Conservation (phyloP, 441 rosid genomes). For the Pelargonium cotyledonis region DNA sequence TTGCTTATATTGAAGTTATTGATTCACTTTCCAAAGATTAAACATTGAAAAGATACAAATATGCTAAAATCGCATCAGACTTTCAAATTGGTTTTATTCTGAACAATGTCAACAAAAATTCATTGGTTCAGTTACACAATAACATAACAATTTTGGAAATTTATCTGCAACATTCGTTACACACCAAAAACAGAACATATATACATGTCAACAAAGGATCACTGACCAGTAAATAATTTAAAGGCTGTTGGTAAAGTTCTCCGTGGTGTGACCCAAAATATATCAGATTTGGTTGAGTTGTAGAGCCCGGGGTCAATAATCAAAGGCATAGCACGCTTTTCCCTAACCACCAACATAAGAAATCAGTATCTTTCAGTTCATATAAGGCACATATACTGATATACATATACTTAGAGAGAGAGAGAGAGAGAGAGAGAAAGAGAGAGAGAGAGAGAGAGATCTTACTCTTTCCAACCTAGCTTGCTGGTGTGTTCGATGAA, state of each 20-base stretch:
- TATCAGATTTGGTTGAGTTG: conserved; percentile 53
- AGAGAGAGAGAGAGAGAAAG: neutral
- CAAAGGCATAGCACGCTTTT: conserved; percentile 89
- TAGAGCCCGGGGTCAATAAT: conserved; percentile 93
- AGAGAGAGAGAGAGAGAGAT: conserved; percentile 1
- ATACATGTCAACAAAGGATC: conserved; percentile 7
- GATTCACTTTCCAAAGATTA: no score
- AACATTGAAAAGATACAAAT: no score
- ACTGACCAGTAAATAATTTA: conserved; percentile 82
- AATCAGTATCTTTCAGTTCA: conserved; percentile 18
- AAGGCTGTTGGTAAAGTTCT: conserved; percentile 81
- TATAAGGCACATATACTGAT: conserved; percentile 6
- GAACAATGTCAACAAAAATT: no score
- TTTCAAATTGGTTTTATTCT: no score
- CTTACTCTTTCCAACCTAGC: conserved; percentile 92
- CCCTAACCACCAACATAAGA: conserved; percentile 45
- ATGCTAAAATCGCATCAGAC: no score
- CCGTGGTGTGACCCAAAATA: conserved; percentile 67
- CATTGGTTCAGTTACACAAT: neutral
- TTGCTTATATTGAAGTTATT: no score
- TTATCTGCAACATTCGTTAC: neutral
- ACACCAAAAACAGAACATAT: neutral
- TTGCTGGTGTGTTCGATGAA: conserved; percentile 80
- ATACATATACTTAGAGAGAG: neutral
- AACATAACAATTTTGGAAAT: neutral